Evolutionary conservation across 2,329 filamentous ascomycete species (phyloP), one percentile per base, ranked within the genome.

Genomic region (Pseudogymnoascus verrucosus): DNA sequence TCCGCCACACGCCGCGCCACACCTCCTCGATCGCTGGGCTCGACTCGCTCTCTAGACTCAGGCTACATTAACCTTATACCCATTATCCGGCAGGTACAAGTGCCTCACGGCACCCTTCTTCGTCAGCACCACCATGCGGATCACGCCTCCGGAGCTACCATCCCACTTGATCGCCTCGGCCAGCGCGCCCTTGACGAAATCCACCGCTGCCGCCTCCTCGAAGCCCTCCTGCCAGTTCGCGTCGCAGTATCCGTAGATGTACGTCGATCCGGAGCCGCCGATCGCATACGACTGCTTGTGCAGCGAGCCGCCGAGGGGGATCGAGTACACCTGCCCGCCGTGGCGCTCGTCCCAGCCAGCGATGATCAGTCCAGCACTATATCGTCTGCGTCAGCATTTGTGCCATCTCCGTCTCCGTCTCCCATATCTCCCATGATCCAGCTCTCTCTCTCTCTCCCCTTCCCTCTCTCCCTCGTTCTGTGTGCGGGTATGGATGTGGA

Each of bases 181-280:
- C 74, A 99, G 80, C 34, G 95, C 88, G 59, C 87, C 89, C 80
- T 96, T 97, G 75, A 99, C 95, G 73, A 99, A 99, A 42, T 87
- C 78, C 68, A 99, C 87, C 0, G 95, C 95, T 67, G 96, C 93
- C 63, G 86, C 83, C 81, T 98, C 91, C 62, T 89, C 91, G 93
- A 99, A 98, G 68, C 86, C 86, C 78, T 98, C 95, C 76, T 83
- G 87, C 95, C 95, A 99, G 82, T 99, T 86, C 64, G 91, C 88
- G 75, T 99, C 93, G 75, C 93, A 98, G 83, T 96, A 98, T 71
- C 95, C 95, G 82, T 98, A 99, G 78, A 99, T 99, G 82, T 99
- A 99, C 66, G 95, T 98, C 71, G 93, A 98, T 44, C 95, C 95
- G 19, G 93, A 98, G 54, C 95, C 95, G 70, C 92, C 93, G 73